phyloP scores from a whole-genome alignment of 192 early-diverging fungal genomes.

The Coemansia aciculifera region DNA sequence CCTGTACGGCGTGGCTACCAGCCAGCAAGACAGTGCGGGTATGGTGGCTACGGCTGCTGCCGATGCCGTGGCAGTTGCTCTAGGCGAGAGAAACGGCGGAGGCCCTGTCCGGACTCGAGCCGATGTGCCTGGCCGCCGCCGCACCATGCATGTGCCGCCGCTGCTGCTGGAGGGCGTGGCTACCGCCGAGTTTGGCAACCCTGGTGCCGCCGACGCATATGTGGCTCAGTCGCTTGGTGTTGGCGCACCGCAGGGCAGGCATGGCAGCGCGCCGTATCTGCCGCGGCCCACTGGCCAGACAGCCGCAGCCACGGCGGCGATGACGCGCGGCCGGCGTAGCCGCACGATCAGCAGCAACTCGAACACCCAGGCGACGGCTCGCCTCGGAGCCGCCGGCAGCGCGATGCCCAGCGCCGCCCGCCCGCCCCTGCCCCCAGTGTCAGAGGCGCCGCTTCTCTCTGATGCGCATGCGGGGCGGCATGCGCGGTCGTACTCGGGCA shows the following conservation, averaged over 20 bases:
- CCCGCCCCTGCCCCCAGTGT: slow-evolving; percentile 21
- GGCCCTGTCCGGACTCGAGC: not conserved
- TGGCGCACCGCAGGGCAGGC: slow-evolving; percentile 6
- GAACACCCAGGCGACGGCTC: not conserved
- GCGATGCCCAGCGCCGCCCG: not conserved
- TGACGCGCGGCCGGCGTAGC: slow-evolving; percentile 28
- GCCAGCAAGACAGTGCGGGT: slow-evolving; percentile 11
- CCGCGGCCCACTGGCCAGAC: not conserved
- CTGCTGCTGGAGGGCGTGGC: slow-evolving; percentile 47
- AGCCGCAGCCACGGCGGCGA: not conserved
- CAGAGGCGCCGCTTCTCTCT: slow-evolving; percentile 9
- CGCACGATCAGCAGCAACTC: slow-evolving; percentile 34
- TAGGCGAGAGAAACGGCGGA: slow-evolving; percentile 1
- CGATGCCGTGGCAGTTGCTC: slow-evolving; percentile 32
- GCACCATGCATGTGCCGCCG: slow-evolving; percentile 53
- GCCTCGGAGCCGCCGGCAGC: slow-evolving; percentile 2
- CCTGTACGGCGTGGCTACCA: slow-evolving; percentile 7
- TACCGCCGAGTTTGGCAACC: slow-evolving; percentile 23
- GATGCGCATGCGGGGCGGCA: slow-evolving; percentile 9
- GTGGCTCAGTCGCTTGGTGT: not conserved
- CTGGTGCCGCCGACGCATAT: slow-evolving; percentile 1
- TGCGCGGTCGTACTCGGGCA: slow-evolving; percentile 35
- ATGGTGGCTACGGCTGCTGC: slow-evolving; percentile 29
- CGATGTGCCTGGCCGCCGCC: slow-evolving; percentile 23
- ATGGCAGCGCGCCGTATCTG: slow-evolving; percentile 13